Conservation (phyloP, 2,329 filamentous ascomycete species). For the Ophiostoma novo-ulmi region DNA sequence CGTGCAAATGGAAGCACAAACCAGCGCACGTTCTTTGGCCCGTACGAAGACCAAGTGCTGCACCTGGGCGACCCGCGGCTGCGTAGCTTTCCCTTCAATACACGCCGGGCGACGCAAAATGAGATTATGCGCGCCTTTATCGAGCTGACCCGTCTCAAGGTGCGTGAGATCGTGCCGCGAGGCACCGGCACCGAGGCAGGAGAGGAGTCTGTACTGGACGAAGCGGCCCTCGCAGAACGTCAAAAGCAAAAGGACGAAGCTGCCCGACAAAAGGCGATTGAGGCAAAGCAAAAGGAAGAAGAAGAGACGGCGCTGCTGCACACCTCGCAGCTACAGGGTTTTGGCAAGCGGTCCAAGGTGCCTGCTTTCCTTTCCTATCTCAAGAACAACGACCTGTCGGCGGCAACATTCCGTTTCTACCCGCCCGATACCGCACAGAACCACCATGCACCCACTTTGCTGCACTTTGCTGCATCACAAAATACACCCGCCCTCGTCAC, state of each 20-base stretch:
- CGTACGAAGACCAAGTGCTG: slow-evolving; percentile 83
- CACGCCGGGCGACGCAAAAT: slow-evolving; percentile 81
- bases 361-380: slow-evolving; percentile 83
- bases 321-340: slow-evolving; percentile 79
- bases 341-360: slow-evolving; percentile 84
- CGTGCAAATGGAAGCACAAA: slow-evolving; percentile 85
- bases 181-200: slow-evolving; percentile 38
- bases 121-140: slow-evolving; percentile 94
- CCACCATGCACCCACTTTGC: slow-evolving; percentile 72
- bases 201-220: slow-evolving; percentile 35
- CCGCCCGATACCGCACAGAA: slow-evolving; percentile 55
- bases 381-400: slow-evolving; percentile 61
- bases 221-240: slow-evolving; percentile 30
- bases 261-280: slow-evolving; percentile 40
- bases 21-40: slow-evolving; percentile 78
- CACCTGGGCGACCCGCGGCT: slow-evolving; percentile 72
- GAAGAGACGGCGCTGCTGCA: slow-evolving; percentile 78
- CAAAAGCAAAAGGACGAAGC: slow-evolving; percentile 10
- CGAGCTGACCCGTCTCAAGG: slow-evolving; percentile 85
- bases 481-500: slow-evolving; percentile 73
- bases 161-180: slow-evolving; percentile 68
- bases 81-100: slow-evolving; percentile 88
- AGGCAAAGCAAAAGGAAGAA: slow-evolving; percentile 62
- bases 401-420: slow-evolving; percentile 68
- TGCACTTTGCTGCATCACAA: slow-evolving; percentile 80